Evolutionary conservation across 1,139 yeast species (phyloP).

Genomic region (Protomyces lactucae-debilis): DNA sequence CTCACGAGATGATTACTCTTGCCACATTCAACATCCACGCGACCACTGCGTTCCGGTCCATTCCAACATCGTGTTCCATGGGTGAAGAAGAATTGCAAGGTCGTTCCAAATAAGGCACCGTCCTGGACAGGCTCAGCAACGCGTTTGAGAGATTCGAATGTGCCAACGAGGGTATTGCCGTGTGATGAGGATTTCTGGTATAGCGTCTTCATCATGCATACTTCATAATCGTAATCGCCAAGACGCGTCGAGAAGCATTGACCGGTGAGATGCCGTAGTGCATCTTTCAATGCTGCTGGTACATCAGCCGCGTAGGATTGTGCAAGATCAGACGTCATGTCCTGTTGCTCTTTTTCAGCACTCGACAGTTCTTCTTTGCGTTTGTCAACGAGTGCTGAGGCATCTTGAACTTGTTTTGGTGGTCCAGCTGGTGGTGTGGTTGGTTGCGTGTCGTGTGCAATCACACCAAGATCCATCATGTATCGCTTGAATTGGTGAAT

Average conservation of each 20-base stretch:
- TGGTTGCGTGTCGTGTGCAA: background rate
- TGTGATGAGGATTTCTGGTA: constrained; percentile 47
- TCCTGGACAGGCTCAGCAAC: background rate
- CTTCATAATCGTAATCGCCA: constrained; percentile 67
- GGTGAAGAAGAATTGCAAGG: constrained; percentile 45
- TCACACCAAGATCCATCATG: background rate
- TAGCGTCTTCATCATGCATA: constrained; percentile 56
- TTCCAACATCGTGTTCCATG: constrained; percentile 92
- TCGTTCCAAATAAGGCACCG: constrained; percentile 35
- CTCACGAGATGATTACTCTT: constrained; percentile 50
- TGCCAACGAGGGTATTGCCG: constrained; percentile 33
- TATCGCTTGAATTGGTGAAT: background rate
- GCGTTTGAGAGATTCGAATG: background rate
- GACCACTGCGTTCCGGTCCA: constrained; percentile 77
- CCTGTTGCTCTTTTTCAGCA: background rate
- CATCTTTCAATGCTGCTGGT: constrained; percentile 50
- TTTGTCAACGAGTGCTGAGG: background rate
- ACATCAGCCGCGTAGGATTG: constrained; percentile 39
- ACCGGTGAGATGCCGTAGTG: constrained; percentile 55
- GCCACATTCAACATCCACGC: constrained; percentile 66
- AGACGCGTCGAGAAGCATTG: constrained; percentile 48
- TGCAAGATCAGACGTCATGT: background rate
- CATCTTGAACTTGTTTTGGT: background rate
- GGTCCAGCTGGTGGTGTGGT: background rate
- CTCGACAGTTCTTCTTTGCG: background rate